Base-by-base conservation (phyloP, 345 rosid genomes). In the Conringia planisiliqua region DNA sequence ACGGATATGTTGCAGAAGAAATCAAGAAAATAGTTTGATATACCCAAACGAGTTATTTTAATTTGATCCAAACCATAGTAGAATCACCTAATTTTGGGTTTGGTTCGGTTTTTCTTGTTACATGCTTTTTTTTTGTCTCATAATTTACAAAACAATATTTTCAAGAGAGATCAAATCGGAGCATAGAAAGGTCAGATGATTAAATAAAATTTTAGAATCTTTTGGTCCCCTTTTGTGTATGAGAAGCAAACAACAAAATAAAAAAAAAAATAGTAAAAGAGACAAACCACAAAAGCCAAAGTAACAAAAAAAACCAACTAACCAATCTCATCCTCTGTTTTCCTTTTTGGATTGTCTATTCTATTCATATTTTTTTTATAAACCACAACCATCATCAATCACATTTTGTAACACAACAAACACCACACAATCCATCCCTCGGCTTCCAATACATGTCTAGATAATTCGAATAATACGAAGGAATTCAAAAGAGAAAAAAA, bases 401-500 rank as follows among this genome's bases (percentile, higher is more conserved):
- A 57, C 36, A 64, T 36, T 10, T 10, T 32, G 46, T 51, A 43
- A 70, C 55, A 54, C 40, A 69, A 26, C 52, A 69, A 62, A 24
- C 80, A 70, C 75, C 80, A 47, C 76, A 70, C 76, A 70, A 18
- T n/a, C 27, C 80, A 62, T 77, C 6, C 20, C 30, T 46, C 10
- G 27, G 60, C 54, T 63, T 36, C 52, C 43, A 63, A 26, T 63
- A 18, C 63, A 70, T 70, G 50, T 55, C 59, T 5, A 56, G 24
- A 51, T 50, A 42, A 13, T 39, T 57, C 47, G 42, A 62, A 70
- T 29, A 27, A 16, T 42, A n/a, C 39, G 14, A 55, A 35, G 24
- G 4, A 20, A 39, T 47, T 44, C 55, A 62, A 62, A 42, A 56
- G 8, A 48, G 27, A 6, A 22, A 1, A 18, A 17, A 56, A 39